These are phyloP conservation scores for Filobasidium wieringae DNA, from an alignment of 768 basidiomycete genomes.

Conservation along the genomic window DNA sequence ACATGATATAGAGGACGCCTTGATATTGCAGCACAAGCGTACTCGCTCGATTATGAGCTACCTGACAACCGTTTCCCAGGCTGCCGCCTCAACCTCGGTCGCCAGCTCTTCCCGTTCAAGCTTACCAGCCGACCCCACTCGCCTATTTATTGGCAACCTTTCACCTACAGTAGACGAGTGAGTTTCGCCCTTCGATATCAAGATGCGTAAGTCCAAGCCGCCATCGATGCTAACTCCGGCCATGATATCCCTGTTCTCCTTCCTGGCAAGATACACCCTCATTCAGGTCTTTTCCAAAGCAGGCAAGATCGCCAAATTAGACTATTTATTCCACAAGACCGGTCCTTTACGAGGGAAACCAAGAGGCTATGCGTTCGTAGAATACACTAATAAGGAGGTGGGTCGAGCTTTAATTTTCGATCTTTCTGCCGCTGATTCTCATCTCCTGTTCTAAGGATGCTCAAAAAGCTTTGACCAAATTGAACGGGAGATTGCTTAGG, in stretches of 20 bases:
- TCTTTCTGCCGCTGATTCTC: background rate
- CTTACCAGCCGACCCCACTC: slow-evolving; percentile 17
- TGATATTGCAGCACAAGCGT: too few species aligned
- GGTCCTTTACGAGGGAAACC: slow-evolving; percentile 83
- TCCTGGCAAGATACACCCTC: slow-evolving; percentile 57
- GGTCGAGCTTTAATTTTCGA: slow-evolving; percentile 8
- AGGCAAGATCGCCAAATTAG: slow-evolving; percentile 83
- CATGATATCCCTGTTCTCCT: background rate
- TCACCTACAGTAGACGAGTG: slow-evolving; percentile 79
- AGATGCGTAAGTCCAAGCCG: background rate
- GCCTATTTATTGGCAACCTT: slow-evolving; percentile 82
- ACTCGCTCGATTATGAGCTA: slow-evolving; percentile 1
- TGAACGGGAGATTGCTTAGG: slow-evolving; percentile 68
- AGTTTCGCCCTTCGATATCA: slow-evolving; percentile 20
- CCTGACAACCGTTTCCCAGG: background rate
- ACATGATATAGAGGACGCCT: too few species aligned
- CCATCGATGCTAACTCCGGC: background rate
- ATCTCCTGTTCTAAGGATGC: slow-evolving; percentile 55
- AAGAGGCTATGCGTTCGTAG: slow-evolving; percentile 87
- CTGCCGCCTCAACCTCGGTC: background rate
- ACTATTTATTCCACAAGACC: slow-evolving; percentile 89
- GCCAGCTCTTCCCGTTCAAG: background rate
- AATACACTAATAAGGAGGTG: slow-evolving; percentile 69
- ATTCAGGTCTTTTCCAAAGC: slow-evolving; percentile 83
- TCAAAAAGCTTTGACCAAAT: slow-evolving; percentile 55